Percentiles rank a stretch among this genome's conserved stretches.
phyloP scores from a whole-genome alignment of 2,329 filamentous ascomycete species.

The Botrytis hyacinthi region DNA sequence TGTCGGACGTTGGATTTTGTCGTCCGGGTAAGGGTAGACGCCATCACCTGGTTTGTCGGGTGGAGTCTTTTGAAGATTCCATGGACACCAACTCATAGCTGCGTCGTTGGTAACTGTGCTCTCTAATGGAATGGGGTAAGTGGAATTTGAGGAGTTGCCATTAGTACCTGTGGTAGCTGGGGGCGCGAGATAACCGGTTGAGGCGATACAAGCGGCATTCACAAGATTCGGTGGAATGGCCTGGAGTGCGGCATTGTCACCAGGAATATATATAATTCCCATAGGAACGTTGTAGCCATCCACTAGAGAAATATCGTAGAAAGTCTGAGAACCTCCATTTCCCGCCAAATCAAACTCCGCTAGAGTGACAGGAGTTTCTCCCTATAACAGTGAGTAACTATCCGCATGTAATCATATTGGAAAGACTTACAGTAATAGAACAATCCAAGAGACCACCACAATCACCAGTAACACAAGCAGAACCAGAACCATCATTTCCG shows the following conservation, averaged over 20 bases:
- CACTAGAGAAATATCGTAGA: slow-evolving; percentile 82
- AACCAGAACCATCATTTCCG: slow-evolving; percentile 44
- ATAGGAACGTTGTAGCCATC: slow-evolving; percentile 81
- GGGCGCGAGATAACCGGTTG: slow-evolving; percentile 58
- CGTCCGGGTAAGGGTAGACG: slow-evolving; percentile 78
- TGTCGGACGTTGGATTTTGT: slow-evolving; percentile 64
- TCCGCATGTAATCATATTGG: neutral
- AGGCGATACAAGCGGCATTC: slow-evolving; percentile 75
- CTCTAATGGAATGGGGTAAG: slow-evolving; percentile 68
- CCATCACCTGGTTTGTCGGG: slow-evolving; percentile 71
- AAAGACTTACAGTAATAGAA: slow-evolving; percentile 59
- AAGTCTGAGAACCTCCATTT: slow-evolving; percentile 62
- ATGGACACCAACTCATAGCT: slow-evolving; percentile 73
- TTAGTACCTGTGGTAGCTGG: slow-evolving; percentile 52
- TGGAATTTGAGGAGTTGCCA: slow-evolving; percentile 56
- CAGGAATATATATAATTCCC: slow-evolving; percentile 59
- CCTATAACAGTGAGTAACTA: slow-evolving; percentile 46
- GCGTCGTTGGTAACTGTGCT: slow-evolving; percentile 53
- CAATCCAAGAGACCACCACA: slow-evolving; percentile 71
- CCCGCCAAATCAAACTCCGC: slow-evolving; percentile 78
- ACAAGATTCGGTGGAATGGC: slow-evolving; percentile 72
- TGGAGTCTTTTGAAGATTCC: slow-evolving; percentile 68
- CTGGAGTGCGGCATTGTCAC: slow-evolving; percentile 58
- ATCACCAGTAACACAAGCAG: slow-evolving; percentile 71
- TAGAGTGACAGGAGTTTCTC: slow-evolving; percentile 70